Conservation (phyloP, 2,329 filamentous ascomycete genomes). For the Basipetospora chlamydospora region DNA sequence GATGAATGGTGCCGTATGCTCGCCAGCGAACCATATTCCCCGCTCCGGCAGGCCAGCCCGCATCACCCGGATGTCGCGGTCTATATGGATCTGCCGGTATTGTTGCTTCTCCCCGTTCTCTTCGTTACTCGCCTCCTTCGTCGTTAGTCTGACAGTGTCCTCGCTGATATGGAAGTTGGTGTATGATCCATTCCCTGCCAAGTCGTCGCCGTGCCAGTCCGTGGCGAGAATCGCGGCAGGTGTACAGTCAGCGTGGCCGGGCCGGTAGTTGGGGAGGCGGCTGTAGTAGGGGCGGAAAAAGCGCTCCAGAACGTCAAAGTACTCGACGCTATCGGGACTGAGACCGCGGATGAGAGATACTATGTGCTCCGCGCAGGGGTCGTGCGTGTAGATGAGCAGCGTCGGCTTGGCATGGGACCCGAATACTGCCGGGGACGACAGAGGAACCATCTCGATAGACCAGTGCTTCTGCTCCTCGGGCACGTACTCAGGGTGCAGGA, state of each 20-base stretch:
- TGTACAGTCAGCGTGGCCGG: conserved; percentile 37
- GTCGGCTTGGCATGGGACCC: conserved; percentile 38
- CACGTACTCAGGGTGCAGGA: conserved; percentile 8
- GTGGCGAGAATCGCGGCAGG: conserved; percentile 54
- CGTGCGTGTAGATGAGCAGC: conserved; percentile 7
- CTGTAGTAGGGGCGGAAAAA: conserved; percentile 72
- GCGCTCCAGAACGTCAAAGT: conserved; percentile 36
- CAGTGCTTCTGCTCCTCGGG: conserved; percentile 40
- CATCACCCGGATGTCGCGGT: conserved; percentile 51
- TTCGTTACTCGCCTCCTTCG: conserved; percentile 56
- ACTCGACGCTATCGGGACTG: conserved; percentile 30
- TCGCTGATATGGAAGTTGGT: conserved; percentile 74
- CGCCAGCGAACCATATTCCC: conserved; percentile 73
- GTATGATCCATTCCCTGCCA: conserved; percentile 72
- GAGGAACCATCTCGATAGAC: too few relatives aligned
- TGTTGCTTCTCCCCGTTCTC: too few relatives aligned
- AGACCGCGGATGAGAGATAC: too few relatives aligned
- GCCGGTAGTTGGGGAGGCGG: conserved; percentile 52
- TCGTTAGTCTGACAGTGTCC: too few relatives aligned
- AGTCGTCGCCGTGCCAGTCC: conserved; percentile 62
- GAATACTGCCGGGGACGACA: conserved; percentile 69
- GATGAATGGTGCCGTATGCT: conserved; percentile 88
- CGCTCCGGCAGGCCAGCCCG: conserved; percentile 47
- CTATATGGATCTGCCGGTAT: too few relatives aligned
- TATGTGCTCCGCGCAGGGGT: too few relatives aligned